phyloP scores from a whole-genome alignment of 2,329 filamentous ascomycete genomes.

The Cordyceps sp. region DNA sequence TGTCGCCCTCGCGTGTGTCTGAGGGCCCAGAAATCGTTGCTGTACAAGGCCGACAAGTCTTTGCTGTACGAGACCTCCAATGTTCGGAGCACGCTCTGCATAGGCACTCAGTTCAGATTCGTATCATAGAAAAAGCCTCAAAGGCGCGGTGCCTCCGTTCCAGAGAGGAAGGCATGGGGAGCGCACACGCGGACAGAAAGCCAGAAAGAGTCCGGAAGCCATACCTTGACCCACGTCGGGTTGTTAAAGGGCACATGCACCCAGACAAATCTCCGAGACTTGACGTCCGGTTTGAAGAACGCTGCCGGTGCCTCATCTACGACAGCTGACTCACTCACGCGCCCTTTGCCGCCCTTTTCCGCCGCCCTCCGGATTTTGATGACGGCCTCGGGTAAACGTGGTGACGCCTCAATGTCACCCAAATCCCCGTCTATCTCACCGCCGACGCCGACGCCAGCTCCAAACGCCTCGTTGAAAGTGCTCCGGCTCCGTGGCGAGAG shows the following conservation, averaged over 20 bases:
- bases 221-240: conserved; percentile 41
- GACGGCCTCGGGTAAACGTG: conserved; percentile 16
- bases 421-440: conserved; percentile 11
- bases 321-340: conserved; percentile 4
- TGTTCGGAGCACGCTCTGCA: conserved; percentile 25
- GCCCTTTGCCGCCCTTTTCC: conserved; percentile 9
- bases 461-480: conserved; percentile 5
- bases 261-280: conserved; percentile 35
- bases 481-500: conserved; percentile 19
- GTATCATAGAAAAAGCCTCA: too few relatives aligned
- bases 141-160: too few relatives aligned
- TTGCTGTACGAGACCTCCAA: conserved; percentile 19
- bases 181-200: too few relatives aligned
- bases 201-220: too few relatives aligned
- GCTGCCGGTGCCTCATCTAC: conserved; percentile 12
- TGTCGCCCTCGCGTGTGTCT: conserved; percentile 31
- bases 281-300: conserved; percentile 16
- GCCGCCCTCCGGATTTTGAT: conserved; percentile 12
- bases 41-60: conserved; percentile 23
- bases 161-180: too few relatives aligned
- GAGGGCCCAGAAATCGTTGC: conserved; percentile 29
- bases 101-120: background rate
- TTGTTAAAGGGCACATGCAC: conserved; percentile 41
- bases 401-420: conserved; percentile 11
- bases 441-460: too few relatives aligned